Conservation (phyloP, 108 stramenopile genomes). For the Fragilariopsis cylindrus region DNA sequence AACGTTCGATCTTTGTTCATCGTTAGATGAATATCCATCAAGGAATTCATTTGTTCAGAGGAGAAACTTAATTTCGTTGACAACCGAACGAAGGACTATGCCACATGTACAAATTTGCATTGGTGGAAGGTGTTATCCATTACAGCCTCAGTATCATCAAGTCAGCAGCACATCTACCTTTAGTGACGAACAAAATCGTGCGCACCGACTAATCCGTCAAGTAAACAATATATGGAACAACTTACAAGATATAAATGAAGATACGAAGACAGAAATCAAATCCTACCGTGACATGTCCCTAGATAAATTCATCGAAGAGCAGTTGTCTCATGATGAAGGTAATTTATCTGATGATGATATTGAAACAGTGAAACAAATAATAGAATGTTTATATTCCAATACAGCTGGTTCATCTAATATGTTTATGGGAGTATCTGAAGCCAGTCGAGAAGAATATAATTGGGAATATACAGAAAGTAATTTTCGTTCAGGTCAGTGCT, state of each 20-base stretch:
- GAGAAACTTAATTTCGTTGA: not conserved
- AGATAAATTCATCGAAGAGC: constrained; percentile 5
- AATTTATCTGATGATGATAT: not conserved
- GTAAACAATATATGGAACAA: constrained; percentile 19
- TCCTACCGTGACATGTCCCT: constrained; percentile 10
- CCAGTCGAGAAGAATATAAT: constrained; percentile 34
- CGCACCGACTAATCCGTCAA: not conserved
- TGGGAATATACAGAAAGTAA: constrained; percentile 40
- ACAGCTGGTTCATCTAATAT: constrained; percentile 27
- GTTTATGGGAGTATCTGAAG: constrained; percentile 32
- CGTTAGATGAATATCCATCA: constrained; percentile 5
- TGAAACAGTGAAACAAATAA: constrained; percentile 14
- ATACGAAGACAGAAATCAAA: not conserved
- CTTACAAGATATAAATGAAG: constrained; percentile 12
- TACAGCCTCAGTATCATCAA: not conserved
- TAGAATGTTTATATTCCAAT: constrained; percentile 35
- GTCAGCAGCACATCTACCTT: not conserved
- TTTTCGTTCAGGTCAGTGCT: constrained; percentile 26
- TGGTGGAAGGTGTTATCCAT: constrained; percentile 18
- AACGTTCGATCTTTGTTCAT: constrained; percentile 27
- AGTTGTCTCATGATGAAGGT: not conserved
- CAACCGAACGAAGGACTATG: not conserved
- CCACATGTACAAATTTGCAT: constrained; percentile 13
- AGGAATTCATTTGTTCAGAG: constrained; percentile 4
- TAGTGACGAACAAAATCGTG: not conserved